A percentile compares a stretch with the other conserved stretches of the same genome.
Evolutionary conservation across 176 grass and related monocot genomes (phyloP).

Genomic region (Bonia amplexicaulis): DNA sequence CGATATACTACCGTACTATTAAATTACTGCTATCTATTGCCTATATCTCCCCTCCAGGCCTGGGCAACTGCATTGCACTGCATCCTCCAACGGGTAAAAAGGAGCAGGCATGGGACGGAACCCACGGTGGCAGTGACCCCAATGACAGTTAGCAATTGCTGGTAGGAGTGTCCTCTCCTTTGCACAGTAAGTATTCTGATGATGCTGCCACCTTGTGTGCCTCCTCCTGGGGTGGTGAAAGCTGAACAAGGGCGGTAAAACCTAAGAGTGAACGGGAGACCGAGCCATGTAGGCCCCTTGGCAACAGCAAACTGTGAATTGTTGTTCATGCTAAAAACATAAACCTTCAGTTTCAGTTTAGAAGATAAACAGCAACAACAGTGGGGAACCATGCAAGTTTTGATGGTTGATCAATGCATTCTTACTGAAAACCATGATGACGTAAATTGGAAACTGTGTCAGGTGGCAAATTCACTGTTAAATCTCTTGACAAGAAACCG

Average conservation of each 20-base stretch:
- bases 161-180: conserved; percentile 7
- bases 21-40: not conserved
- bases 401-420: not conserved
- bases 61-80: not conserved
- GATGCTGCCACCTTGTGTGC: not conserved
- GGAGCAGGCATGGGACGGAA: not conserved
- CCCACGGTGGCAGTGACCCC: not conserved
- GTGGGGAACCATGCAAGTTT: not conserved
- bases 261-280: not conserved
- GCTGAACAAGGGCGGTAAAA: not conserved
- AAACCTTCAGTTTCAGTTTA: not conserved
- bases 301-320: not conserved
- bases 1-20: not conserved
- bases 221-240: conserved; percentile 22
- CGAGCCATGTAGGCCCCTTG: conserved; percentile 20
- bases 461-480: too few species aligned
- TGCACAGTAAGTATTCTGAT: not conserved
- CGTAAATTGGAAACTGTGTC: too few species aligned
- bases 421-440: not conserved
- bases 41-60: not conserved
- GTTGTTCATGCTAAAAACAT: not conserved
- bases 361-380: not conserved
- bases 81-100: conserved; percentile 26
- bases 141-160: conserved; percentile 12
- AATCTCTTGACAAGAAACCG: too few species aligned